Conservation (phyloP, 202 grass and related monocot genomes). For the Schoenoplectus triqueter region DNA sequence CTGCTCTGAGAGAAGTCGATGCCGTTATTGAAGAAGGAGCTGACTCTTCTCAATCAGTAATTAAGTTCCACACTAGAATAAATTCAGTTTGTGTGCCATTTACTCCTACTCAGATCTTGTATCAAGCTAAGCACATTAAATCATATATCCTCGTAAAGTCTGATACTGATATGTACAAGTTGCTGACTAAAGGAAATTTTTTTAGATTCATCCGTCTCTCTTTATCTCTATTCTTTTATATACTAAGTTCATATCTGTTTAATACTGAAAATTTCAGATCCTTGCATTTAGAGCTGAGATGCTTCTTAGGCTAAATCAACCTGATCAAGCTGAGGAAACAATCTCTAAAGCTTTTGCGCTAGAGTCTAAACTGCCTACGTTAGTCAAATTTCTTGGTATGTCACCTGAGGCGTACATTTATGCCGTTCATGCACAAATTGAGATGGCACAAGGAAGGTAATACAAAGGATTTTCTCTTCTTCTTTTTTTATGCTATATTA, state of each 20-base stretch:
- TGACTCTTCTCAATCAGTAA: constrained; percentile 46
- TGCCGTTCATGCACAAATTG: constrained; percentile 47
- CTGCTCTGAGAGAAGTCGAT: constrained; percentile 45
- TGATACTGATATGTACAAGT: not conserved
- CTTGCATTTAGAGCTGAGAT: constrained; percentile 53
- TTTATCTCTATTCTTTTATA: not conserved
- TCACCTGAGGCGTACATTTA: constrained; percentile 34
- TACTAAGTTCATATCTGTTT: not conserved
- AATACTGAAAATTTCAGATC: constrained; percentile 44
- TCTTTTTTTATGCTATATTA: not conserved
- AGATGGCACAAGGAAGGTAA: constrained; percentile 52
- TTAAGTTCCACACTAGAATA: not conserved
- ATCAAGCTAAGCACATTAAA: not conserved
- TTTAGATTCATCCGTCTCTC: not conserved
- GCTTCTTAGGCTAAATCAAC: constrained; percentile 42
- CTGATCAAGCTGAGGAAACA: constrained; percentile 42
- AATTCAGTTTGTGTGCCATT: not conserved
- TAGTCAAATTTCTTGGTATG: constrained; percentile 39
- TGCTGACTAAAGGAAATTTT: not conserved
- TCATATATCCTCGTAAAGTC: not conserved
- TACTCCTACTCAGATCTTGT: not conserved
- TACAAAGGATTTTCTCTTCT: not conserved
- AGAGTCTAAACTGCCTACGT: constrained; percentile 11
- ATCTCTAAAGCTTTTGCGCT: constrained; percentile 38
- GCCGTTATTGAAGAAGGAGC: constrained; percentile 44